A percentile compares a stretch with the other conserved stretches of the same genome.
These are phyloP conservation scores for Otatea glauca DNA, from an alignment of 176 grass and related monocot genomes.

Conservation along the genomic window DNA sequence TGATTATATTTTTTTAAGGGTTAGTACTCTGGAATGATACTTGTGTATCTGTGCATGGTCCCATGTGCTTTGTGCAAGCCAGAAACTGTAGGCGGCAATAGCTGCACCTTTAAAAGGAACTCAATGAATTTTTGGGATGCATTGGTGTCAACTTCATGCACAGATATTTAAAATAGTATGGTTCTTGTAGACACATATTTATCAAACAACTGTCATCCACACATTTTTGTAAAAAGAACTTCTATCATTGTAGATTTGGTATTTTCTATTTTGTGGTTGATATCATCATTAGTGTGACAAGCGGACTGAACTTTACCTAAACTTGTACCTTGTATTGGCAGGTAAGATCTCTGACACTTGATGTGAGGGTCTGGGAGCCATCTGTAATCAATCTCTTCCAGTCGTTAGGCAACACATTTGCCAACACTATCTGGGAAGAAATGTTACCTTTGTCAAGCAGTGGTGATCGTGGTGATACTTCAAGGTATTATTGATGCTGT, in stretches of 20 bases:
- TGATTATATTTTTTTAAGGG: neutral
- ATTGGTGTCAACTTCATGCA: neutral
- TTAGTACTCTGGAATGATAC: constrained; percentile 1
- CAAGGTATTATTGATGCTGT: constrained; percentile 55
- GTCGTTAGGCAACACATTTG: constrained; percentile 88
- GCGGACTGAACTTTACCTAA: constrained; percentile 37
- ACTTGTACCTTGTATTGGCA: constrained; percentile 47
- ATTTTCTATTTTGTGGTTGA: constrained; percentile 1
- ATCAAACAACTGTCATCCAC: neutral
- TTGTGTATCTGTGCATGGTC: constrained; percentile 10
- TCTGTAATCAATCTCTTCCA: constrained; percentile 99
- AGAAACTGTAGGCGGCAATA: constrained; percentile 1
- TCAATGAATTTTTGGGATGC: neutral
- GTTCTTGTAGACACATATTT: neutral
- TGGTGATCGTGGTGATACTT: constrained; percentile 57
- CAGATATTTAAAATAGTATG: neutral
- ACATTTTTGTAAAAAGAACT: neutral
- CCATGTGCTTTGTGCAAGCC: constrained; percentile 25
- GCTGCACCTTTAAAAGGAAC: constrained; percentile 6
- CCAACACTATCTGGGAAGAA: constrained; percentile 95
- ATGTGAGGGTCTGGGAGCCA: constrained; percentile 95
- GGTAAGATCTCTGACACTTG: constrained; percentile 99
- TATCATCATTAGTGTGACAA: constrained; percentile 18
- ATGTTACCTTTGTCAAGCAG: constrained; percentile 56
- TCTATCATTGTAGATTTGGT: neutral